Base-by-base conservation (phyloP, 2,329 filamentous ascomycete genomes). In the Xylariales sp. region DNA sequence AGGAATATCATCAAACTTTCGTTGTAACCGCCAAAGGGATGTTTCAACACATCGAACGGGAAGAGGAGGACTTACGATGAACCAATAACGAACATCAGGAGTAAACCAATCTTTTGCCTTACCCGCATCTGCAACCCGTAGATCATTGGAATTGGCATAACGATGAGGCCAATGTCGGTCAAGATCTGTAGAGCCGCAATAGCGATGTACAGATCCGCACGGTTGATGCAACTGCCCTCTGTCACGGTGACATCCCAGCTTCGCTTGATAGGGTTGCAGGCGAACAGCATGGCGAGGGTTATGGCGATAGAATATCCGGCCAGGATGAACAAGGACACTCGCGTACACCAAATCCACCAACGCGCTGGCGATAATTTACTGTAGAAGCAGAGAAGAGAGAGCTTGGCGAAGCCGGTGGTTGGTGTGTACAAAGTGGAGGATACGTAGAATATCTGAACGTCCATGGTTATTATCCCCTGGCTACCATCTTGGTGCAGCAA, bases 71-170 rank as follows among this genome's bases (percentile, higher is more conserved):
- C n/a, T n/a, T 41, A 60, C 63, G 65, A 62, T 11, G 67, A 63
- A 23, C 67, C 70, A 6, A 74, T 45, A 6, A 59, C 63, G 33
- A 73, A 61, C 23, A 71, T 65, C 11, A 58, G 46, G 1, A 55
- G 54, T 6, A 70, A 55, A 2, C 56, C 60, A 14, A 68, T 38
- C 44, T 69, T 71, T 42, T 72, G 68, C 37, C 61, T 64, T 33
- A 42, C 49, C 1, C 63, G 61, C 49, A 72, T 61, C 25, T 65
- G 59, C 5, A 72, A 53, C 5, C 49, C 52, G 41, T 61, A 53
- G 11, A 73, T 55, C 10, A 66, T 66, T 2, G 59, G 58, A 33
- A 70, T 59, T 1, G 69, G 69, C 8, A 72, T 51, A 2, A 59
- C 42, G 41, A 67, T 65, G 31, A 69, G 62, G 11, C 67, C 43